A percentile compares a stretch with the other conserved stretches of the same genome.
These are phyloP conservation scores for Alternaria sp. DNA, from an alignment of 2,329 filamentous ascomycete genomes.

Conservation along the genomic window DNA sequence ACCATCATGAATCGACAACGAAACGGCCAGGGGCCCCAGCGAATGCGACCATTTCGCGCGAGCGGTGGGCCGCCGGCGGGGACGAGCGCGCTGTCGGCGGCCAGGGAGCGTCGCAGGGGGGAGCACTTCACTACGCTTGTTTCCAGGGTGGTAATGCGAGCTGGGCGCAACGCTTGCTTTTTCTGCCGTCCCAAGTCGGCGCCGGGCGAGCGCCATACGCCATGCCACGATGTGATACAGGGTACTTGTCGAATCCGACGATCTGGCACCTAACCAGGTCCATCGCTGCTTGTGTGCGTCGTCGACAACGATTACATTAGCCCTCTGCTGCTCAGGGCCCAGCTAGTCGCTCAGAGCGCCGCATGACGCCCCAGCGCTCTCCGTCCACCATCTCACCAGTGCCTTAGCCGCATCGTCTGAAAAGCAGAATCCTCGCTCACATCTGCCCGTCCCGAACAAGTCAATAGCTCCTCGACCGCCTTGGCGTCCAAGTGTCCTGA, in stretches of 20 bases:
- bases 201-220: slow-evolving; percentile 38
- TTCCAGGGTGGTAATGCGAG: slow-evolving; percentile 35
- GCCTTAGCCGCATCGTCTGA: slow-evolving; percentile 46
- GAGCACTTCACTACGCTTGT: slow-evolving; percentile 21
- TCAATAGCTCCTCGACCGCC: slow-evolving; percentile 41
- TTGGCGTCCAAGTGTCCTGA: slow-evolving; percentile 36
- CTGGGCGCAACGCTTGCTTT: slow-evolving; percentile 31
- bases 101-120: slow-evolving; percentile 28
- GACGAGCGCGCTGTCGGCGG: slow-evolving; percentile 20
- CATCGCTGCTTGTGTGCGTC: slow-evolving; percentile 33
- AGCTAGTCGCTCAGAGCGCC: slow-evolving; percentile 40
- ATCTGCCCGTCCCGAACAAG: slow-evolving; percentile 42
- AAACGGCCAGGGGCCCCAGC: slow-evolving; percentile 37
- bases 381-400: slow-evolving; percentile 41
- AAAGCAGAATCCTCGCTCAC: slow-evolving; percentile 45
- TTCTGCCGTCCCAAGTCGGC: slow-evolving; percentile 37
- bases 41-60: slow-evolving; percentile 26
- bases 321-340: slow-evolving; percentile 38
- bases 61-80: slow-evolving; percentile 25
- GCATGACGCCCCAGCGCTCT: slow-evolving; percentile 45
- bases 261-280: slow-evolving; percentile 47
- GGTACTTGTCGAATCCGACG: slow-evolving; percentile 48
- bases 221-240: slow-evolving; percentile 50
- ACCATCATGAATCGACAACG: slow-evolving; percentile 38
- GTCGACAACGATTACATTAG: slow-evolving; percentile 45